phyloP scores from a whole-genome alignment of 192 early-diverging fungal species.

The Gigaspora rosea region DNA sequence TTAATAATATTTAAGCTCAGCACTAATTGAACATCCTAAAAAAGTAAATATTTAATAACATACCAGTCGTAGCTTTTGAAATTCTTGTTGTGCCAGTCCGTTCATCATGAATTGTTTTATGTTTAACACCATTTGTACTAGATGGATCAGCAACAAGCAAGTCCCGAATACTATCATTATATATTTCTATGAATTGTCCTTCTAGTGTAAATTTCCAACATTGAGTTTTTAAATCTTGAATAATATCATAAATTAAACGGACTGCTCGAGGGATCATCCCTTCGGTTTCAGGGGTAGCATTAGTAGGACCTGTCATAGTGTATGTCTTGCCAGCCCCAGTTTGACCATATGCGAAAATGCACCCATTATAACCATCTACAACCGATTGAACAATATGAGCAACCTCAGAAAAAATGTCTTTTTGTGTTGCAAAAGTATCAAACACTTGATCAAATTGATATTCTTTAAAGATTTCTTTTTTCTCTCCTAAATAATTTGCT shows the following conservation, averaged over 20 bases:
- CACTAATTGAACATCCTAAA: too few relatives aligned
- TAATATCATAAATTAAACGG: constrained; percentile 80
- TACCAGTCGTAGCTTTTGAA: constrained; percentile 44
- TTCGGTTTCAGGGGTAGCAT: constrained; percentile 43
- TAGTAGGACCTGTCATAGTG: constrained; percentile 73
- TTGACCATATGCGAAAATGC: constrained; percentile 98
- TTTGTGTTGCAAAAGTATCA: constrained; percentile 64
- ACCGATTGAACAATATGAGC: constrained; percentile 94
- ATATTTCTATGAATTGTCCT: constrained; percentile 93
- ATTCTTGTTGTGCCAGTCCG: constrained; percentile 79
- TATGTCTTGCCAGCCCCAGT: constrained; percentile 92
- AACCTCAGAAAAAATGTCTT: constrained; percentile 91
- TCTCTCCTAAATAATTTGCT: not conserved
- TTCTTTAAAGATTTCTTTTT: constrained; percentile 60
- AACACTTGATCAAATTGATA: constrained; percentile 92
- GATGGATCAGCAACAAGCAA: constrained; percentile 53
- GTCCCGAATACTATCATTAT: constrained; percentile 92
- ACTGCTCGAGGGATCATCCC: constrained; percentile 97
- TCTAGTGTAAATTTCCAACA: constrained; percentile 90
- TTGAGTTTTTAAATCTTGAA: constrained; percentile 68
- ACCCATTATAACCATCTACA: constrained; percentile 95
- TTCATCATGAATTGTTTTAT: constrained; percentile 72
- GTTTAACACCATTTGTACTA: constrained; percentile 52
- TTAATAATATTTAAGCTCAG: too few relatives aligned
- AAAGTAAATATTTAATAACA: too few relatives aligned